A percentile compares a stretch with the other conserved stretches of the same genome.
Conservation (phyloP, 1,284 basidiomycete species). For the Thelephora terrestris region DNA sequence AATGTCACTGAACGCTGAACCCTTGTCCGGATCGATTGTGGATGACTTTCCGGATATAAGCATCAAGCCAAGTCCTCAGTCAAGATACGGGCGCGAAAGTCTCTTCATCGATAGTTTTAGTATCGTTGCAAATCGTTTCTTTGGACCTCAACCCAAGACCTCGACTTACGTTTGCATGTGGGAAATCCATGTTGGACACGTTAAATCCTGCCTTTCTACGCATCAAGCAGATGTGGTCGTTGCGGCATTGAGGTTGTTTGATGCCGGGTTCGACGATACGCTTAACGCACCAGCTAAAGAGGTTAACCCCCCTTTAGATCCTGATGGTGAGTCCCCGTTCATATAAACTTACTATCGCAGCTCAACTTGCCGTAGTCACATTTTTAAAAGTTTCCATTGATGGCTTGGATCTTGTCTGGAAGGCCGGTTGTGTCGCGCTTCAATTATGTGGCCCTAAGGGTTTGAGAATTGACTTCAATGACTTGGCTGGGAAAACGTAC, state of each 20-base stretch:
- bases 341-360: not conserved
- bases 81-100: conserved; percentile 24
- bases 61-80: conserved; percentile 22
- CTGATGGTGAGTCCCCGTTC: conserved; percentile 51
- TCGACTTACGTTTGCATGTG: conserved; percentile 85
- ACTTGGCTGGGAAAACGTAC: conserved; percentile 58
- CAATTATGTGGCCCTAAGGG: conserved; percentile 51
- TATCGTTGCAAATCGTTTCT: conserved; percentile 74
- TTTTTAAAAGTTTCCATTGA: conserved; percentile 57
- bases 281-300: conserved; percentile 74
- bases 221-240: conserved; percentile 43
- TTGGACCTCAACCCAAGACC: conserved; percentile 79
- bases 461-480: conserved; percentile 59
- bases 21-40: conserved; percentile 44
- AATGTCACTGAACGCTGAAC: conserved; percentile 64
- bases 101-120: conserved; percentile 69
- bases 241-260: conserved; percentile 49
- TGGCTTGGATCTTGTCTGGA: conserved; percentile 45
- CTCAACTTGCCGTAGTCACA: conserved; percentile 37
- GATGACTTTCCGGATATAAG: conserved; percentile 37
- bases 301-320: conserved; percentile 52
- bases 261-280: conserved; percentile 61
- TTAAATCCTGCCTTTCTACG: conserved; percentile 51
- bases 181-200: conserved; percentile 63
- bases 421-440: conserved; percentile 40